phyloP scores from a whole-genome alignment of 176 grass and related monocot species.

The Chloris gayana region DNA sequence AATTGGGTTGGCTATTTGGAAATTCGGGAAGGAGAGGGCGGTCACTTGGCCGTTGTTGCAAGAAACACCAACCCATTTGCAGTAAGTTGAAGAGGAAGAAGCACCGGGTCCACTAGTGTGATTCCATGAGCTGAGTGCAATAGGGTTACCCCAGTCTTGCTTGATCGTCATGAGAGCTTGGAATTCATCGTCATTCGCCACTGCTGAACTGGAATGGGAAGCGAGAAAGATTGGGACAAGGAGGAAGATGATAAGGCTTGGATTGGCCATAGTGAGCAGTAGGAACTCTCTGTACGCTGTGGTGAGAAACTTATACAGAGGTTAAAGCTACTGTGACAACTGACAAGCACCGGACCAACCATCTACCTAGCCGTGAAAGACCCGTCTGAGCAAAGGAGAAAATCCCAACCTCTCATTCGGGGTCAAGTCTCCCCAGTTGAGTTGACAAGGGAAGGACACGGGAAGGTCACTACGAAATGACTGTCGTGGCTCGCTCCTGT shows the following conservation, averaged over 20 bases:
- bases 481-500: too few relatives aligned
- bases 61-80: slow-evolving; percentile 47
- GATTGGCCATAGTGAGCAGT: background rate
- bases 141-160: slow-evolving; percentile 45
- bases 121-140: slow-evolving; percentile 47
- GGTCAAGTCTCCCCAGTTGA: too few relatives aligned
- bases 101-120: too few relatives aligned
- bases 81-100: background rate
- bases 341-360: too few relatives aligned
- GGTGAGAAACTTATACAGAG: too few relatives aligned
- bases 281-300: background rate
- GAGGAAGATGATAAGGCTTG: background rate
- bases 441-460: too few relatives aligned
- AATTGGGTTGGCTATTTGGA: slow-evolving; percentile 11
- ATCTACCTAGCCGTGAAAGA: too few relatives aligned
- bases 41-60: slow-evolving; percentile 29
- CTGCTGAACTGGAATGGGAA: background rate
- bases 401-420: too few relatives aligned
- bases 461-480: too few relatives aligned
- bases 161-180: slow-evolving; percentile 37
- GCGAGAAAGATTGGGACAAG: background rate
- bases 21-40: background rate
- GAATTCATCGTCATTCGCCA: background rate
- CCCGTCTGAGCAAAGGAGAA: too few relatives aligned
- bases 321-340: too few relatives aligned